A percentile compares a stretch with the other conserved stretches of the same genome.
Evolutionary conservation across 2,329 filamentous ascomycete genomes (phyloP).

Genomic region (Verticillium alfalfae): DNA sequence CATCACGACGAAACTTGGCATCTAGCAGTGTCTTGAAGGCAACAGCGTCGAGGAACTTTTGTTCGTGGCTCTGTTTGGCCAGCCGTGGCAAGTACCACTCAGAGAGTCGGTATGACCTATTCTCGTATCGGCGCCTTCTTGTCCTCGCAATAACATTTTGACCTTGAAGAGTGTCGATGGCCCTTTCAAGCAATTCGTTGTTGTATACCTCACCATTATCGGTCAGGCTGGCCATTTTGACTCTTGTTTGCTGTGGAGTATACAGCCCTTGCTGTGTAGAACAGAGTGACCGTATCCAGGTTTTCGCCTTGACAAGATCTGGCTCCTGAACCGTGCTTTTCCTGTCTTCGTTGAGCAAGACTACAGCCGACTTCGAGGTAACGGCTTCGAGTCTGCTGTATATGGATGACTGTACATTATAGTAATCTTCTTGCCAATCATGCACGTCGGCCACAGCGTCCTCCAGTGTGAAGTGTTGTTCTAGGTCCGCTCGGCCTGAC

Average conservation of each 20-base stretch:
- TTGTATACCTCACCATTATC: slow-evolving; percentile 29
- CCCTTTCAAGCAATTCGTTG: slow-evolving; percentile 39
- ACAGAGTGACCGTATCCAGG: slow-evolving; percentile 56
- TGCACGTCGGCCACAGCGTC: slow-evolving; percentile 23
- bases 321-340: slow-evolving; percentile 5
- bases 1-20: slow-evolving; percentile 37
- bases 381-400: slow-evolving; percentile 52
- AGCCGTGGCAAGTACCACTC: slow-evolving; percentile 53
- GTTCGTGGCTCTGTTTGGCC: slow-evolving; percentile 46
- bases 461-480: slow-evolving; percentile 33
- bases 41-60: slow-evolving; percentile 53
- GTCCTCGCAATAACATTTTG: slow-evolving; percentile 53
- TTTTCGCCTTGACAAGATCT: slow-evolving; percentile 41
- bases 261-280: slow-evolving; percentile 46
- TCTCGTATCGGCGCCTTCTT: slow-evolving; percentile 51
- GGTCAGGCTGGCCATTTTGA: slow-evolving; percentile 45
- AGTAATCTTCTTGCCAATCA: slow-evolving; percentile 54
- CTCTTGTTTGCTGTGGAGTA: slow-evolving; percentile 25
- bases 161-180: slow-evolving; percentile 40
- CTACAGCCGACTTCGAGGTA: slow-evolving; percentile 39
- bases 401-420: slow-evolving; percentile 45
- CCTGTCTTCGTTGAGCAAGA: slow-evolving; percentile 17
- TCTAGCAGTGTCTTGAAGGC: slow-evolving; percentile 58
- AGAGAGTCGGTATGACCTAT: slow-evolving; percentile 58
- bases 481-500: slow-evolving; percentile 34